Evolutionary conservation across 371 early-diverging fungal genomes (phyloP).

Genomic region (Coemansia sp.): DNA sequence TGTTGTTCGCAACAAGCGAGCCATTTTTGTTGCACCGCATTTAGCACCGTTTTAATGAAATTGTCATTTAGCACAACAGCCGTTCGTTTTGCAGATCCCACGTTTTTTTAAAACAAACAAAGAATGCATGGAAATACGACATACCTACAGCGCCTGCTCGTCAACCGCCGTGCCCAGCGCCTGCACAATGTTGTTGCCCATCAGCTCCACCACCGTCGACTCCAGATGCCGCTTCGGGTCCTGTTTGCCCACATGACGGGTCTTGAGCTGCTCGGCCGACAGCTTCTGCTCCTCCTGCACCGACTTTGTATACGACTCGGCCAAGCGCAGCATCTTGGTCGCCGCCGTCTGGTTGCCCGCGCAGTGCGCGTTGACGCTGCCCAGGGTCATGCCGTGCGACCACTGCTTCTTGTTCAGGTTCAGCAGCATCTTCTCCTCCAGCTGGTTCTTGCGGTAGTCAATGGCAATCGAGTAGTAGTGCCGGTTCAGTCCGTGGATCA

Average conservation of each 20-base stretch:
- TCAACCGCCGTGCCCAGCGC: slow-evolving; percentile 91
- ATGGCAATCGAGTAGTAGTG: slow-evolving; percentile 99
- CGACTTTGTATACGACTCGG: slow-evolving; percentile 93
- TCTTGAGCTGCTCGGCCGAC: slow-evolving; percentile 93
- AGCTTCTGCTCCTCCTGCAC: slow-evolving; percentile 92
- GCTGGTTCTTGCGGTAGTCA: slow-evolving; percentile 98
- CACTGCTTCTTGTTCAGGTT: slow-evolving; percentile 99
- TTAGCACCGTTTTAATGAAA: no score
- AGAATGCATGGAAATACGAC: neutral
- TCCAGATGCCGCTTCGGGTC: slow-evolving; percentile 98
- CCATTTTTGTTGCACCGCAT: no score
- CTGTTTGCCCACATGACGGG: slow-evolving; percentile 96
- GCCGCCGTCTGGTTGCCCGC: slow-evolving; percentile 81
- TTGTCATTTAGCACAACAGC: no score
- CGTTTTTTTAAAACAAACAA: neutral
- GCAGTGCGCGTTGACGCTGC: slow-evolving; percentile 80
- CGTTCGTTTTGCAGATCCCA: no score
- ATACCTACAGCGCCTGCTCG: slow-evolving; percentile 44
- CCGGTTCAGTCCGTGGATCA: slow-evolving; percentile 99
- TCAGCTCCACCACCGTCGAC: slow-evolving; percentile 81
- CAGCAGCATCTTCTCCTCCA: slow-evolving; percentile 99
- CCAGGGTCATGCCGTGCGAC: slow-evolving; percentile 93
- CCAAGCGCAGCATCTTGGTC: slow-evolving; percentile 85
- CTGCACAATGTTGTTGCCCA: slow-evolving; percentile 95
- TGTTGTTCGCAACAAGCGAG: no score